phyloP scores from a whole-genome alignment of 116 monocot species.

The Iris pallida region DNA sequence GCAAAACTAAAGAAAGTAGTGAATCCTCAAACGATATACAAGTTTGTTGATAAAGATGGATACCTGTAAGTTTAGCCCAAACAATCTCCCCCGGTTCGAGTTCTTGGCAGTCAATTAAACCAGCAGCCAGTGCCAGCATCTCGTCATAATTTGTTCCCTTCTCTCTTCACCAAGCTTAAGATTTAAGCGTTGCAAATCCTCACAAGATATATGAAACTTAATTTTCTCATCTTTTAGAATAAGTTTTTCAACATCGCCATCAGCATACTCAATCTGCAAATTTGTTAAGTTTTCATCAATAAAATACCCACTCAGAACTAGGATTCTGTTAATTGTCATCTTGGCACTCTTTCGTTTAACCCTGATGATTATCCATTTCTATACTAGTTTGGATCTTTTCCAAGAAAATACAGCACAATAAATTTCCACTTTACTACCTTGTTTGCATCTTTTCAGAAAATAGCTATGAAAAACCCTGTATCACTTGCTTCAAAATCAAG shows the following conservation, averaged over 20 bases:
- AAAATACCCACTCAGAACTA: background rate
- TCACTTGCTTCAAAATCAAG: too few species aligned
- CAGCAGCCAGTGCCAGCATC: slow-evolving; percentile 74
- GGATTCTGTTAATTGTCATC: too few species aligned
- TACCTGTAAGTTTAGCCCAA: slow-evolving; percentile 98
- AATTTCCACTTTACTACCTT: too few species aligned
- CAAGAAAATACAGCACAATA: too few species aligned
- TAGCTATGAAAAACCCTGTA: too few species aligned
- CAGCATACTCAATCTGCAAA: slow-evolving; percentile 72
- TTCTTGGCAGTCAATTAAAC: slow-evolving; percentile 61
- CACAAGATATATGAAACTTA: slow-evolving; percentile 63
- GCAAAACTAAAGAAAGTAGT: background rate
- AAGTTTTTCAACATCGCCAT: slow-evolving; percentile 73
- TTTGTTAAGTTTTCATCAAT: background rate
- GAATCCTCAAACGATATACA: background rate
- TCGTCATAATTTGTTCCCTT: slow-evolving; percentile 61
- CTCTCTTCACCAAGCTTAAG: slow-evolving; percentile 39
- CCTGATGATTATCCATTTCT: too few species aligned
- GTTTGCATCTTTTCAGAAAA: too few species aligned
- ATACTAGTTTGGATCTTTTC: too few species aligned
- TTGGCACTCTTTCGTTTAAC: too few species aligned
- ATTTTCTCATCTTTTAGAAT: slow-evolving; percentile 57
- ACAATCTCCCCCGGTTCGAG: slow-evolving; percentile 85
- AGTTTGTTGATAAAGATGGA: background rate
- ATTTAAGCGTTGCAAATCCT: slow-evolving; percentile 53